A percentile compares a stretch with the other conserved stretches of the same genome.
phyloP scores from a whole-genome alignment of 164 flowering plant genomes.

The Annona squamosa region DNA sequence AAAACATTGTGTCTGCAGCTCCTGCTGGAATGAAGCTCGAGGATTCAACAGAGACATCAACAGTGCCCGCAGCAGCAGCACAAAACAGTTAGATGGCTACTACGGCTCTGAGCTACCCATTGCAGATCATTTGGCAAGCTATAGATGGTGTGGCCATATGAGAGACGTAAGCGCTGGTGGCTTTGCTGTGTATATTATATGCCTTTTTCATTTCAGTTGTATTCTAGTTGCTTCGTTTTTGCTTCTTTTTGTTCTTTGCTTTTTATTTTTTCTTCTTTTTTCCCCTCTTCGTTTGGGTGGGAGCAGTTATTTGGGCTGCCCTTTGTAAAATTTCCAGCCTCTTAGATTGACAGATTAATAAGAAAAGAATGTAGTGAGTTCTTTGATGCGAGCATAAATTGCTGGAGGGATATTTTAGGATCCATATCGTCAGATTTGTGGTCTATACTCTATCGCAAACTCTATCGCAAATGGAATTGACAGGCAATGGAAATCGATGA shows the following conservation, averaged over 20 bases:
- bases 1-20: slow-evolving; percentile 17
- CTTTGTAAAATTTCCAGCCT: slow-evolving; percentile 7
- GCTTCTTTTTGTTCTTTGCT: too few species aligned
- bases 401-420: background rate
- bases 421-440: background rate
- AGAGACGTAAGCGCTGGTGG: background rate
- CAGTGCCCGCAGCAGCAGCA: background rate
- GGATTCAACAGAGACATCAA: background rate
- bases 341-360: background rate
- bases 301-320: background rate
- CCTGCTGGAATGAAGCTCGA: slow-evolving; percentile 15
- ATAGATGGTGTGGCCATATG: background rate
- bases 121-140: background rate
- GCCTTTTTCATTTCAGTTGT: slow-evolving; percentile 3
- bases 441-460: too few species aligned
- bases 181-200: background rate
- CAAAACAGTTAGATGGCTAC: background rate
- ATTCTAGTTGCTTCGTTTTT: background rate
- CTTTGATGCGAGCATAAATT: background rate
- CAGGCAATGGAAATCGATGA: too few species aligned
- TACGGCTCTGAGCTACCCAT: background rate
- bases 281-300: background rate
- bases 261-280: too few species aligned
- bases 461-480: too few species aligned
- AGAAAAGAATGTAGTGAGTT: slow-evolving; percentile 1